These are phyloP conservation scores for Botrytis byssoidea DNA, from an alignment of 2,329 filamentous ascomycete genomes.

Conservation along the genomic window DNA sequence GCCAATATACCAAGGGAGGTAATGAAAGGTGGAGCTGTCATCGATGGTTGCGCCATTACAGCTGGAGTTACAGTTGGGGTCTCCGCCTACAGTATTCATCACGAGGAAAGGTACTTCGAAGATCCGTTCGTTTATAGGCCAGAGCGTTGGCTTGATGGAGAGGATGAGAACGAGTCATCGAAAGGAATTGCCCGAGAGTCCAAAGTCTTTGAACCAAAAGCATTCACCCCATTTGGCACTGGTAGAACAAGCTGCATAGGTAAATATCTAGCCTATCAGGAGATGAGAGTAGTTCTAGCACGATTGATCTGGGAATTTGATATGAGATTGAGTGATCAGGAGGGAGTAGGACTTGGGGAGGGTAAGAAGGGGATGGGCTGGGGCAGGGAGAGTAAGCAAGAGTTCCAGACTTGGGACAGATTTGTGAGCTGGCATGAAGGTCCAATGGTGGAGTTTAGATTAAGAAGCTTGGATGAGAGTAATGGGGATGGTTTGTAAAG, in stretches of 20 bases:
- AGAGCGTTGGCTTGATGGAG: neutral
- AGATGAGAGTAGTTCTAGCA: conserved; percentile 21
- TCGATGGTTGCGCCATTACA: conserved; percentile 38
- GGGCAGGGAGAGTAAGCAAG: neutral
- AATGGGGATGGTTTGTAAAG: neutral
- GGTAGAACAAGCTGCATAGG: conserved; percentile 4
- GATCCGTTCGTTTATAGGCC: neutral
- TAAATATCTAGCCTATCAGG: conserved; percentile 7
- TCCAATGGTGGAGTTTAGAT: conserved; percentile 7
- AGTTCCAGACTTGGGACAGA: conserved; percentile 11
- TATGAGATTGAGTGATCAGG: neutral
- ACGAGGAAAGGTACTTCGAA: neutral
- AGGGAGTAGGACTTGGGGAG: neutral
- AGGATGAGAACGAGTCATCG: neutral
- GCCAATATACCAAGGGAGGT: conserved; percentile 30
- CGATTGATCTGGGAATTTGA: conserved; percentile 12
- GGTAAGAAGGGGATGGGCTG: neutral
- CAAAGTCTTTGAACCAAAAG: neutral
- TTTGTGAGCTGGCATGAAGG: conserved; percentile 15
- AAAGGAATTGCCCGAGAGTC: neutral
- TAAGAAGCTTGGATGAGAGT: neutral
- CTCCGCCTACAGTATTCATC: conserved; percentile 40
- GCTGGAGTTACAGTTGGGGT: conserved; percentile 45
- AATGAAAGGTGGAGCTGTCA: conserved; percentile 24
- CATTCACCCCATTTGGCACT: conserved; percentile 4